These are phyloP conservation scores for Arthrobotrys entomopaga DNA, from an alignment of 2,329 filamentous ascomycete species.

Conservation along the genomic window DNA sequence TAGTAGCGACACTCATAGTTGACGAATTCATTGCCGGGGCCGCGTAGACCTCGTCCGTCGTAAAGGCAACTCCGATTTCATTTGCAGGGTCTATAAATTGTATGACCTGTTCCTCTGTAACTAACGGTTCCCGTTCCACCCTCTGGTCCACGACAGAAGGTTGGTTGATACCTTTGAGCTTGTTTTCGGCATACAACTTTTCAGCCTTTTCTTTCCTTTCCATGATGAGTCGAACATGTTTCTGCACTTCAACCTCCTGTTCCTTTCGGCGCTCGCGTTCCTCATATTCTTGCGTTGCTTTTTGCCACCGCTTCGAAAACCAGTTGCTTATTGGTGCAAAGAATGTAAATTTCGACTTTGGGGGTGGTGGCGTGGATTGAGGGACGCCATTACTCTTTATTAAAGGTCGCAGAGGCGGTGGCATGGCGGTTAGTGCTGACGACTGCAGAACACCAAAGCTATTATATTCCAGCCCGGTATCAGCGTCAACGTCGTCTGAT, in stretches of 20 bases:
- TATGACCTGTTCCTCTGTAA: conserved; percentile 32
- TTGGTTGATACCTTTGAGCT: conserved; percentile 52
- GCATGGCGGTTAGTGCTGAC: conserved; percentile 16
- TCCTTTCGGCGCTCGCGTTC: conserved; percentile 42
- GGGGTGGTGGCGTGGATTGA: conserved; percentile 38
- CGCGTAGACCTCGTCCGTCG: conserved; percentile 44
- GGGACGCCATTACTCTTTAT: conserved; percentile 10
- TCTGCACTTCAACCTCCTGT: conserved; percentile 39
- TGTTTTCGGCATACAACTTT: conserved; percentile 47
- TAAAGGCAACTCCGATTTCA: conserved; percentile 44
- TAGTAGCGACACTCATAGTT: conserved; percentile 39
- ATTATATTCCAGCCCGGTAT: conserved; percentile 18
- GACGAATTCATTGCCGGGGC: conserved; percentile 40
- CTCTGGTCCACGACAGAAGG: conserved; percentile 27
- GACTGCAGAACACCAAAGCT: conserved; percentile 40
- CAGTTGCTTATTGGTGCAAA: conserved; percentile 50
- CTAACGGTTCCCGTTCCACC: conserved; percentile 32
- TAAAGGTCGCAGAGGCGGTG: conserved; percentile 28
- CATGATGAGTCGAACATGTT: conserved; percentile 36
- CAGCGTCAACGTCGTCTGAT: conserved; percentile 14
- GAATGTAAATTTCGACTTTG: conserved; percentile 47
- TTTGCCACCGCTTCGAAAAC: conserved; percentile 53
- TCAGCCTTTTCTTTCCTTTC: conserved; percentile 45
- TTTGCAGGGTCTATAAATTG: conserved; percentile 9
- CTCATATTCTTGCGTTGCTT: conserved; percentile 49